Evolutionary conservation across 225 moss, liverwort and hornwort species (phyloP).

Genomic region (Climacium dendroides): DNA sequence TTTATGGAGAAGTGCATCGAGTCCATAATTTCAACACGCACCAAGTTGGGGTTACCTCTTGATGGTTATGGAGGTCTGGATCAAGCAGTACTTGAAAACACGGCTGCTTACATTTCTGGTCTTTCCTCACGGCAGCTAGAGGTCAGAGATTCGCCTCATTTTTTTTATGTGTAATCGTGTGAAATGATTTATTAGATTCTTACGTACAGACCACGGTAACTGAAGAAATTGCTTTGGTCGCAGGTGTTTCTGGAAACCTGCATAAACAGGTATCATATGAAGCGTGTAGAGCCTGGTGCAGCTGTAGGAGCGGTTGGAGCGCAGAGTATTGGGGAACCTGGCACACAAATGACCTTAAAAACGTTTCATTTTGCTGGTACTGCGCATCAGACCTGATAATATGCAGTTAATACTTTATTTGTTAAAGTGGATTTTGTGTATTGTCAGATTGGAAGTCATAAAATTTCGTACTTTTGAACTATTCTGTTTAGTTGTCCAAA

Average conservation of each 20-base stretch:
- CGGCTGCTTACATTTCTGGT: constrained; percentile 67
- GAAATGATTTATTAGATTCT: background rate
- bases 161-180: background rate
- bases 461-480: background rate
- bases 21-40: constrained; percentile 39
- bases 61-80: constrained; percentile 23
- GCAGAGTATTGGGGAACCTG: constrained; percentile 99
- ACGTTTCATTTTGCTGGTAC: constrained; percentile 79
- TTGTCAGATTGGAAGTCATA: background rate
- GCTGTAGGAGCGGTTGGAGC: constrained; percentile 98
- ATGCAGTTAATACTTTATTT: background rate
- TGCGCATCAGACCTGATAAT: background rate
- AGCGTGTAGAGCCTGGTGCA: constrained; percentile 86
- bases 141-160: constrained; percentile 15
- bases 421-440: background rate
- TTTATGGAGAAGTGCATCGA: constrained; percentile 55
- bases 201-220: background rate
- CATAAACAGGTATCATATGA: constrained; percentile 72
- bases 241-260: constrained; percentile 89
- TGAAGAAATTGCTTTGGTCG: constrained; percentile 6
- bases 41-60: constrained; percentile 52
- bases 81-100: constrained; percentile 39
- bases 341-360: constrained; percentile 94
- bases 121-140: constrained; percentile 66
- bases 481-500: background rate